A percentile compares a stretch with the other conserved stretches of the same genome.
These are phyloP conservation scores for Oryza coarctata DNA, from an alignment of 176 grass and related monocot species.

Conservation along the genomic window DNA sequence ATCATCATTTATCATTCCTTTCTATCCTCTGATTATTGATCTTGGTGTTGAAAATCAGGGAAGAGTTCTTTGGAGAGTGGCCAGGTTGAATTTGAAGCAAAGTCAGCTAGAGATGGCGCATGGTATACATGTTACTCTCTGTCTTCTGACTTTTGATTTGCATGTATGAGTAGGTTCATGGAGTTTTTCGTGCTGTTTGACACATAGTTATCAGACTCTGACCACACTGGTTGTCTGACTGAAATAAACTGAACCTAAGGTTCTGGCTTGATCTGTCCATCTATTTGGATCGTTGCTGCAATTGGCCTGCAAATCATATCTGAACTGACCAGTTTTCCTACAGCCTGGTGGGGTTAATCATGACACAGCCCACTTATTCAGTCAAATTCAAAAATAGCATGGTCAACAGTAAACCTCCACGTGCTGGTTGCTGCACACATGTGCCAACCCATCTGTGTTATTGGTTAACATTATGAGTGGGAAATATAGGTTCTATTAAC, in stretches of 20 bases:
- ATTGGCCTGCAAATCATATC: not conserved
- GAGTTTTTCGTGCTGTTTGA: not conserved
- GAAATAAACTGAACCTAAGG: not conserved
- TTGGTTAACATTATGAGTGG: not conserved
- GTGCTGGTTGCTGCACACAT: not conserved
- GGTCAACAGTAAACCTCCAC: not conserved
- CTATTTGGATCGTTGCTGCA: not conserved
- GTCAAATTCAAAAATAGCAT: not conserved
- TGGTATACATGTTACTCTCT: conserved; percentile 43
- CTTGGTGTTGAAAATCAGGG: conserved; percentile 32
- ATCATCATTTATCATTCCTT: not conserved
- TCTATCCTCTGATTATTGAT: not conserved
- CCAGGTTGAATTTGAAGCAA: conserved; percentile 73
- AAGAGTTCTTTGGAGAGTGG: conserved; percentile 46
- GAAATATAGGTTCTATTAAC: not conserved
- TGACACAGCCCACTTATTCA: not conserved
- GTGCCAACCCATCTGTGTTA: not conserved
- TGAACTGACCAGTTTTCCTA: not conserved
- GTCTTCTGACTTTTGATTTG: not conserved
- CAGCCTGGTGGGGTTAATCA: not conserved
- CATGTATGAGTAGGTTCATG: not conserved
- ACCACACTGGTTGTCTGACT: not conserved
- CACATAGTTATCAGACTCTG: not conserved
- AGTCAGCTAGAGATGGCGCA: conserved; percentile 81
- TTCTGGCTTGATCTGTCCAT: not conserved